Evolutionary conservation across 2,329 filamentous ascomycete genomes (phyloP).

Genomic region (Coleophoma cylindrospora): DNA sequence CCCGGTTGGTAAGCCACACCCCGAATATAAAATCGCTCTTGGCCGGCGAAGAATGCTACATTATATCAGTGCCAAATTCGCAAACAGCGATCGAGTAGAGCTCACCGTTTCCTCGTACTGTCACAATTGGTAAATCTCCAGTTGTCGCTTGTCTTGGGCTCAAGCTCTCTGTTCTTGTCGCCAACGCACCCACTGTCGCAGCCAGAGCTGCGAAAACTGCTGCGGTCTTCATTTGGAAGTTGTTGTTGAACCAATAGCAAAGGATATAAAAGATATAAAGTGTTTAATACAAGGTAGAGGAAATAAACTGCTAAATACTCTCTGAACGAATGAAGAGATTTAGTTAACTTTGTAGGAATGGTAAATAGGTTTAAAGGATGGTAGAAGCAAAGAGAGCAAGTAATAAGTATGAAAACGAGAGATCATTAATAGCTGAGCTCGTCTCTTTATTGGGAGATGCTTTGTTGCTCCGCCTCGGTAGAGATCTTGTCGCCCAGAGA

Average conservation of each 20-base stretch:
- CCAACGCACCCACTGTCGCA: background rate
- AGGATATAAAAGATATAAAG: background rate
- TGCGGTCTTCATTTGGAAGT: background rate
- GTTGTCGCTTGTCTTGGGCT: background rate
- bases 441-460: background rate
- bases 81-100: too few relatives aligned
- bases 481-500: constrained; percentile 1
- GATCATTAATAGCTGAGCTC: background rate
- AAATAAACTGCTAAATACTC: background rate
- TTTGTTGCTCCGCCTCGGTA: background rate
- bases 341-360: background rate
- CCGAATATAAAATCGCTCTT: background rate
- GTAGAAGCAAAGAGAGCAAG: background rate
- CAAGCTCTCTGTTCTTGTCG: background rate
- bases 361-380: background rate
- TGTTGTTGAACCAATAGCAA: background rate
- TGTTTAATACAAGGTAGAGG: background rate
- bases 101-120: background rate
- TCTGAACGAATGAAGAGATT: background rate
- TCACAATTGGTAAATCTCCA: background rate
- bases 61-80: background rate
- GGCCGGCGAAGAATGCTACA: background rate
- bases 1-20: constrained; percentile 1
- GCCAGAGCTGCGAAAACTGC: background rate
- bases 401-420: background rate